A percentile compares a stretch with the other conserved stretches of the same genome.
Evolutionary conservation across 306 rosid genomes (phyloP).

Genomic region (Nissolia schottii): DNA sequence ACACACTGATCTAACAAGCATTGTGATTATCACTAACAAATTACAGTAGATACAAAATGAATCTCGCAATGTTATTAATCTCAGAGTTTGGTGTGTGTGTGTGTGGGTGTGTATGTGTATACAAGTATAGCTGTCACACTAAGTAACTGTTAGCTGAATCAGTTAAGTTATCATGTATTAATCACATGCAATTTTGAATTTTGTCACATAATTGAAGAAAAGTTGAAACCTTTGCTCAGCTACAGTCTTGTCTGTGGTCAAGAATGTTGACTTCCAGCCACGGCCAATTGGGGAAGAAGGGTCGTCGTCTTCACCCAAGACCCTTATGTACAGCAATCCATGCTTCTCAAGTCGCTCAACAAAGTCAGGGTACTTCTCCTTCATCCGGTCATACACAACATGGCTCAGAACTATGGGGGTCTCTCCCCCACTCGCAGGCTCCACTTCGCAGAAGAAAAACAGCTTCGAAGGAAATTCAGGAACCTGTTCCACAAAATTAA

Average conservation of each 20-base stretch:
- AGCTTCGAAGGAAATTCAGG: constrained; percentile 74
- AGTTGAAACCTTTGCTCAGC: constrained; percentile 70
- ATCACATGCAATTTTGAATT: no score
- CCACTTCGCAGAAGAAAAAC: constrained; percentile 87
- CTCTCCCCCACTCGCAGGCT: constrained; percentile 77
- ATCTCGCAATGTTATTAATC: no score
- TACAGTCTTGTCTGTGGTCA: constrained; percentile 60
- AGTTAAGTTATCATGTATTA: no score
- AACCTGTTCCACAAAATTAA: constrained; percentile 48
- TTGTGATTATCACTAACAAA: no score
- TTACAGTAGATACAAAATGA: no score
- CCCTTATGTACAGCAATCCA: constrained; percentile 68
- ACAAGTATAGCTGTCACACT: no score
- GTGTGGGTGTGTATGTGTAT: no score
- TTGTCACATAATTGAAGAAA: not conserved
- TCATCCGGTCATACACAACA: constrained; percentile 67
- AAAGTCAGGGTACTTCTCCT: constrained; percentile 60
- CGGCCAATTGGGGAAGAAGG: constrained; percentile 86
- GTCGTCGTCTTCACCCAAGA: constrained; percentile 71
- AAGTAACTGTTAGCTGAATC: no score
- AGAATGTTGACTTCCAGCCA: constrained; percentile 94
- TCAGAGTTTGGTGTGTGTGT: no score
- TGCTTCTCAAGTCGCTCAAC: constrained; percentile 61
- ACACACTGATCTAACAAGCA: no score
- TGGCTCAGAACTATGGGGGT: constrained; percentile 90